Evolutionary conservation across 768 basidiomycete genomes (phyloP).

Genomic region (Grammothele lineata): DNA sequence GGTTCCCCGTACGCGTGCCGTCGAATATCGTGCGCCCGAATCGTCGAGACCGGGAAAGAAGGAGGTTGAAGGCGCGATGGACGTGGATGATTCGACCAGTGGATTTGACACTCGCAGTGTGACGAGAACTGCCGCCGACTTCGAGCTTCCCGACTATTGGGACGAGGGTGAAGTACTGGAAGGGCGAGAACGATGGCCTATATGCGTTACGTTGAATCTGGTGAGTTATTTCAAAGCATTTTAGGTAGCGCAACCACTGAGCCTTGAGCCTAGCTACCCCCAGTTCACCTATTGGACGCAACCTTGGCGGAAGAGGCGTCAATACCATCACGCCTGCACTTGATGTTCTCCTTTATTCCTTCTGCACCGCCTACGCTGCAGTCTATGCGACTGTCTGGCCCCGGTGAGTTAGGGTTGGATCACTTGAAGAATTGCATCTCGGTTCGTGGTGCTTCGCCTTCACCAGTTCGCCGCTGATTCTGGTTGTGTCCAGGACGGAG

Average conservation of each 20-base stretch:
- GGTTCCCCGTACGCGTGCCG: slow-evolving; percentile 66
- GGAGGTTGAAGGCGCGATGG: slow-evolving; percentile 42
- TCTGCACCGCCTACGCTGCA: slow-evolving; percentile 42
- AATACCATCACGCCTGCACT: slow-evolving; percentile 52
- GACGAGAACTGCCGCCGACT: slow-evolving; percentile 58
- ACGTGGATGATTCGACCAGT: slow-evolving; percentile 47
- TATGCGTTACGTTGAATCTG: slow-evolving; percentile 74
- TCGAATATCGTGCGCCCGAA: slow-evolving; percentile 59
- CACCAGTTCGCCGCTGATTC: neutral
- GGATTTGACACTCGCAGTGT: slow-evolving; percentile 54
- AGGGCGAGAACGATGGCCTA: slow-evolving; percentile 65
- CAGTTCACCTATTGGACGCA: slow-evolving; percentile 71
- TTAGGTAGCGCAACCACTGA: neutral
- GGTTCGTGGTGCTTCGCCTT: slow-evolving; percentile 34
- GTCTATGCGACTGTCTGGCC: slow-evolving; percentile 60
- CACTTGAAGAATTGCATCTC: slow-evolving; percentile 50
- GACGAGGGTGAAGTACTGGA: slow-evolving; percentile 71
- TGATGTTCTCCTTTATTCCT: slow-evolving; percentile 58
- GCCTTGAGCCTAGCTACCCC: slow-evolving; percentile 41
- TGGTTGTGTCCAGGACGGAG: slow-evolving; percentile 46
- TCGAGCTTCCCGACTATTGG: slow-evolving; percentile 86
- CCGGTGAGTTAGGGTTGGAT: slow-evolving; percentile 48
- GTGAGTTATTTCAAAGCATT: slow-evolving; percentile 37
- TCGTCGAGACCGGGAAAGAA: slow-evolving; percentile 15
- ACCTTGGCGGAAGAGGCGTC: slow-evolving; percentile 68